Evolutionary conservation across 352 stramenopile genomes (phyloP).

Genomic region (Phytophthora multivora): DNA sequence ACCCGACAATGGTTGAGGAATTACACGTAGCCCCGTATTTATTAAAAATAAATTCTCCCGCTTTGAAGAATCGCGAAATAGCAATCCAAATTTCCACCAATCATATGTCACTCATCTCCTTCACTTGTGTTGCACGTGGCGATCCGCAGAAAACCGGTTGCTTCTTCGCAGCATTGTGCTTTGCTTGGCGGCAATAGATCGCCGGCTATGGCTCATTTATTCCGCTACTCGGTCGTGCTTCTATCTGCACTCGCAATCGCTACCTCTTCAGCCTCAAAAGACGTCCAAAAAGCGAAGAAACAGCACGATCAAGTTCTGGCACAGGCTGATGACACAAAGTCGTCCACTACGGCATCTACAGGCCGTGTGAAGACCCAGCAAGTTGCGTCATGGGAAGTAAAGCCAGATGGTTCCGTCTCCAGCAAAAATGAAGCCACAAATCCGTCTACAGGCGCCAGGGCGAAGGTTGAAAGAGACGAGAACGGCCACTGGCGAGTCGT

Average conservation of each 20-base stretch:
- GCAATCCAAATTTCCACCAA: background rate
- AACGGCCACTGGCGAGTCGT: conserved; percentile 20
- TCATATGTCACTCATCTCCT: background rate
- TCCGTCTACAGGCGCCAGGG: conserved; percentile 6
- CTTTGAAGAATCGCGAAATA: no score
- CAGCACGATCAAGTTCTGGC: conserved; percentile 2
- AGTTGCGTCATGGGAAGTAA: conserved; percentile 25
- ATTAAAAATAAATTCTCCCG: no score
- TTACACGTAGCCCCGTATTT: no score
- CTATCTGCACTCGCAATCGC: conserved; percentile 11
- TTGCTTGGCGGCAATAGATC: background rate
- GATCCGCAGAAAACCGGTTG: conserved; percentile 1
- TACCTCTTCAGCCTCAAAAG: background rate
- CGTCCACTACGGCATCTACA: conserved; percentile 6
- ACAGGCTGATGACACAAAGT: background rate
- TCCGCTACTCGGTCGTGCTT: background rate
- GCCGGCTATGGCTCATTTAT: conserved; percentile 4
- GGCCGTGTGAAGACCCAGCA: background rate
- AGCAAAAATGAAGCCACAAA: conserved; percentile 4
- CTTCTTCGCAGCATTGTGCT: conserved; percentile 8
- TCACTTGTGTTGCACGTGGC: conserved; percentile 12
- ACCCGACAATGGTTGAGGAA: background rate
- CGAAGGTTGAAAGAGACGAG: conserved; percentile 12
- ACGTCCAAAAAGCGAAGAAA: conserved; percentile 14
- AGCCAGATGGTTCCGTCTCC: conserved; percentile 26